Base-by-base conservation (phyloP, 805 yeast genomes). In the Kazachstania bromeliacearum region DNA sequence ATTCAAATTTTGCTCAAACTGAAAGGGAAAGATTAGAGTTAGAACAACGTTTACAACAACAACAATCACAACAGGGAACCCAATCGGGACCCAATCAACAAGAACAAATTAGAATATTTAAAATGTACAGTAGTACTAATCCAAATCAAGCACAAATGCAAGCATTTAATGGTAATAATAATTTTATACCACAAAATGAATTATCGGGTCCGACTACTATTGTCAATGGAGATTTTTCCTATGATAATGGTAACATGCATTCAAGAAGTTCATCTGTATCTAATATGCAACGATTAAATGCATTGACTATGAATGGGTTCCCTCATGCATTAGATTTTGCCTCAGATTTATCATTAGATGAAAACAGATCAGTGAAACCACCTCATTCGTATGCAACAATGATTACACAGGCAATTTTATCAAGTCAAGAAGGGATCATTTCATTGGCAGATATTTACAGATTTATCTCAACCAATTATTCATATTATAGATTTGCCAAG, bases 301-400 rank as follows among this genome's bases (percentile, higher is more conserved):
- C 43, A 9, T 28, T 38, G 9, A 29, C 43, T 6, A n/a, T 34
- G 23, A 43, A 26, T 28, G 43, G 44, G 12, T 53, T 51, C 31
- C 59, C 59, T 2, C 53, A 51, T 27, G 46, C 56, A 2, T 28
- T 51, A 16, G 59, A 55, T 43, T 53, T 46, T 36, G 55, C 59
- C 5, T 50, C 60, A 49, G 92, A 82, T 58, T 68, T 88, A 45
- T 79, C 94, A n/a, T 71, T 71, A 42, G 97, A 89, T 56, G 96
- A 87, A 43, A 77, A 94, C 35, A 84, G 80, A 52, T 53, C 89
- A 55, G 78, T 88, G 47, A 92, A 92, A 60, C 99, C 99, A 3
- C 97, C 97, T 2, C 92, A 81, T 57, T 81, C 94, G 13, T 92
- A 92, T 56, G 97, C 98, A 0, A 89, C 96, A 1, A 88, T 92